phyloP scores from a whole-genome alignment of 495 filamentous ascomycete genomes.

The Aspergillus incahuasiensis region DNA sequence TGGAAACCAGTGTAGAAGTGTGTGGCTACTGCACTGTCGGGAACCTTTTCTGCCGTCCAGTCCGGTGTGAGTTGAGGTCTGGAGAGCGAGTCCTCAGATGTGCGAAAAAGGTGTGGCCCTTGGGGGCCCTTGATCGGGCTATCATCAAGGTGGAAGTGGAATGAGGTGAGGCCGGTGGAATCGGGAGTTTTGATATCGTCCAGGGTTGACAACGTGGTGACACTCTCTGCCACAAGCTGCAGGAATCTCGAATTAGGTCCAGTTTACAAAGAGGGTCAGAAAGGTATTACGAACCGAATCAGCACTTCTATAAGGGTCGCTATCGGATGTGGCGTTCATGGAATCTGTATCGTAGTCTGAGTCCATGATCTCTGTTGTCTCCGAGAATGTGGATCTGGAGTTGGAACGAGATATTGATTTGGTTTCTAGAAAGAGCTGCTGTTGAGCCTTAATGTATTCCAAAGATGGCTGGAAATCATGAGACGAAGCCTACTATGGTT shows the following conservation, averaged over 20 bases:
- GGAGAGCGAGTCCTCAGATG: slow-evolving; percentile 27
- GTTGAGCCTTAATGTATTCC: slow-evolving; percentile 5
- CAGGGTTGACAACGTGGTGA: slow-evolving; percentile 16
- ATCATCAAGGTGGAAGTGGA: slow-evolving; percentile 45
- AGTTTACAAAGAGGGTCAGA: neutral
- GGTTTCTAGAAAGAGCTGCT: slow-evolving; percentile 3
- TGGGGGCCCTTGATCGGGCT: slow-evolving; percentile 54
- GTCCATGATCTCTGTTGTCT: slow-evolving; percentile 68
- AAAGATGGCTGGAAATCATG: slow-evolving; percentile 3
- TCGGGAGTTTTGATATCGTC: slow-evolving; percentile 15
- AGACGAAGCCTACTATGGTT: neutral
- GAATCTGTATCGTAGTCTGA: slow-evolving; percentile 69
- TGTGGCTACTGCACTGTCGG: slow-evolving; percentile 31
- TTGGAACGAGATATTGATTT: neutral
- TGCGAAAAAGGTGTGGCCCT: slow-evolving; percentile 86
- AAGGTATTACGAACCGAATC: slow-evolving; percentile 17
- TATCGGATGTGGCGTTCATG: slow-evolving; percentile 37
- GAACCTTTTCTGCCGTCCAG: slow-evolving; percentile 62
- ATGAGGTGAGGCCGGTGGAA: slow-evolving; percentile 17
- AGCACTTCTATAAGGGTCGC: slow-evolving; percentile 53
- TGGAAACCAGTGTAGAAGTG: slow-evolving; percentile 1
- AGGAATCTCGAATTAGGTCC: neutral
- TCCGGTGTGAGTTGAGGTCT: slow-evolving; percentile 47
- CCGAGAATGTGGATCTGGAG: slow-evolving; percentile 36
- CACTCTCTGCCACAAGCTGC: slow-evolving; percentile 18